Evolutionary conservation across 2,329 filamentous ascomycete genomes (phyloP), one percentile per base, ranked within the genome.

Genomic region (Epichloe uncinata): DNA sequence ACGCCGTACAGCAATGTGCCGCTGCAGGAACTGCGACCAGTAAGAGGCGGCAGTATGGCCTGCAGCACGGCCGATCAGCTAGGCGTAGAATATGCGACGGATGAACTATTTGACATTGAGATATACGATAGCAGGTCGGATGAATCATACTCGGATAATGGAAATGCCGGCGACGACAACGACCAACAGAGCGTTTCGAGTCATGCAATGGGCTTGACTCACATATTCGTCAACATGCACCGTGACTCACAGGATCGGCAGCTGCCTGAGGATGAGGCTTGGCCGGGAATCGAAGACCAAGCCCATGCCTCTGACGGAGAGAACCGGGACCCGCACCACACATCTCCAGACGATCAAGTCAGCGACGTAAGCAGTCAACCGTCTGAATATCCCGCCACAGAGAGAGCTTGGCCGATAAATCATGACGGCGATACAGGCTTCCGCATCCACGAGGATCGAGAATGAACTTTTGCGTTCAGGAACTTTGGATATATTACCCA

Each of bases 1-100:
- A 90, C 85, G 0, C 85, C 85, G 0, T 74, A 83, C 60, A 88
- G 84, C 58, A 82, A 81, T 53, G 77, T 72, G 3, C 72, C 78
- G 0, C 62, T 66, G 8, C 63, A 70, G 11, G 73, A 75, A 49
- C 54, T 66, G 16, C 66, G 68, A 15, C 54, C 55, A 5, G 42
- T 58, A 2, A 58, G 64, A 13, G 57, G 58, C 42, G 58, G 60
- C 35, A 67, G 65, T 43, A 53, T 58, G 13, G 56, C 58, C 6
- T 61, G 58, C 3, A 60, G 57, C 12, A 58, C 54, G 15, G 52
- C 56, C 4, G 57, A 60, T 36, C 63, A 68, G 54, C 59, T 57
- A 1, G 60, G 66, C 35, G 64, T 34, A 3, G 44, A 46, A 5
- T 52, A 66, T 35, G 63, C 66, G 45, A 63, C 69, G 15, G 63